A percentile compares a stretch with the other conserved stretches of the same genome.
Evolutionary conservation across 768 basidiomycete genomes (phyloP).

Genomic region (Boletus speciosus): DNA sequence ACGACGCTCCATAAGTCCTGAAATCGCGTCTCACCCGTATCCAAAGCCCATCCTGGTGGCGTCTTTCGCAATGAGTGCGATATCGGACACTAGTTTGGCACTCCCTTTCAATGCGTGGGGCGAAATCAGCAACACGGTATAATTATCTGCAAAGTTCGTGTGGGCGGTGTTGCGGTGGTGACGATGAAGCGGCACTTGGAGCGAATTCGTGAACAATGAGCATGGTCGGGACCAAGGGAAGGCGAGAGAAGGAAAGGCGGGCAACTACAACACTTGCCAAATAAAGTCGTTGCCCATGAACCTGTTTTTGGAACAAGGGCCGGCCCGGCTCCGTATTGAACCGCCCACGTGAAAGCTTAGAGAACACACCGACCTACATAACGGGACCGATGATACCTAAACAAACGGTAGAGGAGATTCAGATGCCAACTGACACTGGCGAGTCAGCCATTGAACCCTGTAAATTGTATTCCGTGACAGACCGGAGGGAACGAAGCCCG

Average conservation of each 20-base stretch:
- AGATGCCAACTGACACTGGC: conserved; percentile 11
- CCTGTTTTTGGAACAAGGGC: neutral
- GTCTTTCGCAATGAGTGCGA: neutral
- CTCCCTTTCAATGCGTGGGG: conserved; percentile 1
- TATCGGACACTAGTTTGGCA: neutral
- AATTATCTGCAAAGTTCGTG: neutral
- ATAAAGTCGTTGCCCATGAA: neutral
- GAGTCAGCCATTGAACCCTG: conserved; percentile 11
- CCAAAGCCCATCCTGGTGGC: neutral
- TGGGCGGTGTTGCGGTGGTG: neutral
- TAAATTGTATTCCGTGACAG: too few species aligned
- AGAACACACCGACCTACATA: conserved; percentile 3
- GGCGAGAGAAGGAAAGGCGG: conserved; percentile 2
- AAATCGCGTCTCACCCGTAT: neutral
- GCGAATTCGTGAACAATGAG: neutral
- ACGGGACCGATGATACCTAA: conserved; percentile 14
- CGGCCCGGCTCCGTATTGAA: neutral
- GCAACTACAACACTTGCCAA: conserved; percentile 12
- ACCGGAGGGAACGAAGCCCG: too few species aligned
- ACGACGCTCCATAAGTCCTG: neutral
- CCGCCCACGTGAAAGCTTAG: too few species aligned
- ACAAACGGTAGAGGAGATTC: conserved; percentile 28
- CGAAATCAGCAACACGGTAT: neutral
- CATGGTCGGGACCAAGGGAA: neutral
- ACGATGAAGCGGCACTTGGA: neutral